Conservation (phyloP, 352 stramenopile species). For the Phytophthora fragariae region DNA sequence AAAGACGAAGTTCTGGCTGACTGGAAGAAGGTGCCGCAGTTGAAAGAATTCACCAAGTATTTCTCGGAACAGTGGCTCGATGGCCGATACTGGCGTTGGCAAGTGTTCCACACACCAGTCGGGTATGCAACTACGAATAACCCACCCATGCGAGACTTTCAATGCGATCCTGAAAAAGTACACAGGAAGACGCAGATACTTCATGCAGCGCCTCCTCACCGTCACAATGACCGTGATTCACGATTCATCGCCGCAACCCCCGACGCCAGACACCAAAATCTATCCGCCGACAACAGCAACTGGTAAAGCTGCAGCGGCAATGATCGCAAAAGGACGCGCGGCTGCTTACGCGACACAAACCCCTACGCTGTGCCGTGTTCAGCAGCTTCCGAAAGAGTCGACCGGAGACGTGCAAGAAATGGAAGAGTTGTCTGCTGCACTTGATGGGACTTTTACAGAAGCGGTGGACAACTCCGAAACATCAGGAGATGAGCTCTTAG, state of each 20-base stretch:
- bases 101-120: neutral
- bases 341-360: neutral
- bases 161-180: neutral
- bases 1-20: too few species aligned
- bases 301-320: neutral
- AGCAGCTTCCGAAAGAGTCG: neutral
- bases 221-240: neutral
- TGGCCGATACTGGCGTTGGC: neutral
- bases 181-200: neutral
- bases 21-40: neutral
- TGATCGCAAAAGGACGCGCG: neutral
- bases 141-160: too few species aligned
- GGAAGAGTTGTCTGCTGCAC: neutral
- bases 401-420: neutral
- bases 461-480: neutral
- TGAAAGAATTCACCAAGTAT: neutral
- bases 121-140: neutral
- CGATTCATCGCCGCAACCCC: neutral
- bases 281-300: neutral
- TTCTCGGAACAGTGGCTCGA: neutral
- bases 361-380: neutral
- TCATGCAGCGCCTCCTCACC: neutral
- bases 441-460: neutral
- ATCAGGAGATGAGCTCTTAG: neutral
- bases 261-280: neutral